A percentile compares a stretch with the other conserved stretches of the same genome.
These are phyloP conservation scores for Platanthera zijinensis DNA, from an alignment of 106 monocot species.

Conservation along the genomic window DNA sequence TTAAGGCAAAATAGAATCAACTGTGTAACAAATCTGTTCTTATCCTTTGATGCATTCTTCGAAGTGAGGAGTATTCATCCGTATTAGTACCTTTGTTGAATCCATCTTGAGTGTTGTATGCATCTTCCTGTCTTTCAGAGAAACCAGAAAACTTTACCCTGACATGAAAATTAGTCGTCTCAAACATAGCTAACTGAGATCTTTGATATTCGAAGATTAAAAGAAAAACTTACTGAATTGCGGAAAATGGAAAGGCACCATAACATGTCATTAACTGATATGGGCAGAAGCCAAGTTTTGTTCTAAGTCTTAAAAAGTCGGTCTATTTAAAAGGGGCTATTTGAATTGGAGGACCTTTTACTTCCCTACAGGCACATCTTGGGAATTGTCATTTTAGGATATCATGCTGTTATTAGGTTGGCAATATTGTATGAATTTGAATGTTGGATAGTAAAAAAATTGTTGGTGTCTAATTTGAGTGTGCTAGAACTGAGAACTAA, in stretches of 20 bases:
- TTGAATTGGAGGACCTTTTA: too few relatives aligned
- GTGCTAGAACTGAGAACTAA: too few relatives aligned
- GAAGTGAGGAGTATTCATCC: not conserved
- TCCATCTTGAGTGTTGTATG: conserved; percentile 13
- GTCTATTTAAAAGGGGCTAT: not conserved
- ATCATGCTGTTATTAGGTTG: too few relatives aligned
- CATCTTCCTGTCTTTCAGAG: conserved; percentile 16
- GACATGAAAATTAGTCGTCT: not conserved
- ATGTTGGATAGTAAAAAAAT: too few relatives aligned
- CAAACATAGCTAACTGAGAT: not conserved
- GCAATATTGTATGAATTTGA: too few relatives aligned
- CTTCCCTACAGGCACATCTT: too few relatives aligned
- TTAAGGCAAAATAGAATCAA: not conserved
- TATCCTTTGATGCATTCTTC: not conserved
- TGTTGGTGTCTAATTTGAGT: too few relatives aligned
- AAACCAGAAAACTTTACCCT: conserved; percentile 25
- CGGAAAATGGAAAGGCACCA: not conserved
- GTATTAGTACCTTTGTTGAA: conserved; percentile 32
- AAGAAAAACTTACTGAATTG: too few relatives aligned
- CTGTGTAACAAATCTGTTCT: not conserved
- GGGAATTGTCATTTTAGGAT: too few relatives aligned
- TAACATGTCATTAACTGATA: not conserved
- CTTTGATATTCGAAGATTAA: not conserved
- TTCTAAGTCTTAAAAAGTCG: not conserved
- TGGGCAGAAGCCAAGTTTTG: not conserved